Conservation (phyloP, 2,329 filamentous ascomycete species). For the Aspergillus uvarum region DNA sequence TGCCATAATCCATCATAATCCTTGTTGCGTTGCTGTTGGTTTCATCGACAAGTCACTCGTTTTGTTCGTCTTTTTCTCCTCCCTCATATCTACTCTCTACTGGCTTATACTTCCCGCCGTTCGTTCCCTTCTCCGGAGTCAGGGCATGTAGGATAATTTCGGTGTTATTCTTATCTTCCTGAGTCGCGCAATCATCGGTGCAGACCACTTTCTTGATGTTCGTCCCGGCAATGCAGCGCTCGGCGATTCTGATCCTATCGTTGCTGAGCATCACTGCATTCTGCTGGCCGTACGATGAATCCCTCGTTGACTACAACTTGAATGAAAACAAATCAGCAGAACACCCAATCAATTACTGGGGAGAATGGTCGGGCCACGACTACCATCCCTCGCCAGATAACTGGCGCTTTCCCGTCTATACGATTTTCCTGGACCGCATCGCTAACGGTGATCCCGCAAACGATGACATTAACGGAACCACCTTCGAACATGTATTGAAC, state of each 20-base stretch:
- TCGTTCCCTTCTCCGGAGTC: background rate
- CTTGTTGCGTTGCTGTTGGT: background rate
- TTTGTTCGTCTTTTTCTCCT: background rate
- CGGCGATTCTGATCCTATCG: conserved; percentile 5
- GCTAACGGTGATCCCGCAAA: conserved; percentile 64
- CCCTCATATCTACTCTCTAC: background rate
- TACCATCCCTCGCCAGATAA: conserved; percentile 57
- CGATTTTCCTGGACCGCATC: conserved; percentile 61
- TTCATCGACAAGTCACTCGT: conserved; percentile 4
- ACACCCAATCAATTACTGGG: conserved; percentile 57
- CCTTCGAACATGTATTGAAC: conserved; percentile 59
- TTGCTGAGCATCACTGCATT: conserved; percentile 10
- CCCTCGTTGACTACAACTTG: conserved; percentile 56
- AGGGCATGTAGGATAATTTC: conserved; percentile 7
- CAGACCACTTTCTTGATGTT: conserved; percentile 8
- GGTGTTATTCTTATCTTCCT: background rate
- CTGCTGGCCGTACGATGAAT: conserved; percentile 49
- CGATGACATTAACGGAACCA: conserved; percentile 60
- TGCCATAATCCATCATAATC: background rate
- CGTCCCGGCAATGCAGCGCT: conserved; percentile 1
- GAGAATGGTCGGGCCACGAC: conserved; percentile 52
- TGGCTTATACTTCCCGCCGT: background rate
- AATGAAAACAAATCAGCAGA: conserved; percentile 59
- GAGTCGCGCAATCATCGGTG: conserved; percentile 4
- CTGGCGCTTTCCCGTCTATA: conserved; percentile 66